Percentiles rank a stretch among this genome's conserved stretches.
Evolutionary conservation across 108 stramenopile genomes (phyloP).

Genomic region (Halocafeteria seosinensis): DNA sequence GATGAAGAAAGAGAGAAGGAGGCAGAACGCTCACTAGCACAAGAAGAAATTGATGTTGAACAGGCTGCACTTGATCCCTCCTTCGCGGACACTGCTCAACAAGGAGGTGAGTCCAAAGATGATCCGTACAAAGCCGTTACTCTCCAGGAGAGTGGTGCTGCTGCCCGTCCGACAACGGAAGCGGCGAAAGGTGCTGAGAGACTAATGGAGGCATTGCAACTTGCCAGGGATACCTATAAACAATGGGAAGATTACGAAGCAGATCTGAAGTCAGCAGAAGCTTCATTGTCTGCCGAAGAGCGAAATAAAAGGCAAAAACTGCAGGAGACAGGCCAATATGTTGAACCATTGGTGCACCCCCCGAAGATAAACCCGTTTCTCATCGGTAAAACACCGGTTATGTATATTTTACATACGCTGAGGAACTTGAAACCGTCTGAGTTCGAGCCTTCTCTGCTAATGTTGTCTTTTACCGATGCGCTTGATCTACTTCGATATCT

Average conservation of each 20-base stretch:
- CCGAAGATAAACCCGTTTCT: constrained; percentile 53
- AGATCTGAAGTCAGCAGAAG: constrained; percentile 4
- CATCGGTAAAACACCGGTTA: constrained; percentile 55
- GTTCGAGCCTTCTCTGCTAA: constrained; percentile 68
- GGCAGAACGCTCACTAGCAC: constrained; percentile 55
- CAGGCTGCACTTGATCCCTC: constrained; percentile 26
- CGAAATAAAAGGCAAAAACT: constrained; percentile 23
- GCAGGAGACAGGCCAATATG: constrained; percentile 10
- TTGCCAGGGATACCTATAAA: constrained; percentile 62
- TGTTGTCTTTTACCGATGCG: constrained; percentile 59
- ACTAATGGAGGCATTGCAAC: constrained; percentile 74
- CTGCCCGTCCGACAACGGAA: constrained; percentile 55
- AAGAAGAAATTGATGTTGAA: constrained; percentile 35
- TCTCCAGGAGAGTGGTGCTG: constrained; percentile 61
- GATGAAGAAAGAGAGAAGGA: constrained; percentile 82
- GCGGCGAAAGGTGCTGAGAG: constrained; percentile 72
- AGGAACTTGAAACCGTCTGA: constrained; percentile 62
- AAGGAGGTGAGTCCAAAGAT: constrained; percentile 23
- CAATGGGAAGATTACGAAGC: constrained; percentile 20
- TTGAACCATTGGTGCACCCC: constrained; percentile 17
- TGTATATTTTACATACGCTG: constrained; percentile 63
- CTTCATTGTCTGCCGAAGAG: constrained; percentile 11
- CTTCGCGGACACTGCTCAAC: constrained; percentile 3
- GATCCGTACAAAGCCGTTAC: constrained; percentile 33
- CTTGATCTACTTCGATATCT: constrained; percentile 54